A percentile compares a stretch with the other conserved stretches of the same genome.
phyloP scores from a whole-genome alignment of 2,329 filamentous ascomycete genomes.

The Scedosporium apiospermum region DNA sequence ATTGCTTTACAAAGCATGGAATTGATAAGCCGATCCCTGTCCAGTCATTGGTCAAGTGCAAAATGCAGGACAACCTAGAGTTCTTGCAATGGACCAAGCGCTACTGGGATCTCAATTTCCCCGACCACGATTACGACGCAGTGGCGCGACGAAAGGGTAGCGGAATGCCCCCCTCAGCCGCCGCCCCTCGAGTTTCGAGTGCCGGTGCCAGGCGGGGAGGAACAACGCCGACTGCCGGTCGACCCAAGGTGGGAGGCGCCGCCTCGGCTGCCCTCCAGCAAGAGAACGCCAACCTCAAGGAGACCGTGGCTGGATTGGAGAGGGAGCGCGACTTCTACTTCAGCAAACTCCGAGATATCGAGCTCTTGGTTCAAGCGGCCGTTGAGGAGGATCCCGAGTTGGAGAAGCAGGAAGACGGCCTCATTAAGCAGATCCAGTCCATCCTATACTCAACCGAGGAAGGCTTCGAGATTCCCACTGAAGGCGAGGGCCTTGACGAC shows the following conservation, averaged over 20 bases:
- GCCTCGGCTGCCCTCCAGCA: constrained; percentile 62
- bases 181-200: constrained; percentile 38
- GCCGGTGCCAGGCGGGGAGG: constrained; percentile 38
- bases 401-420: constrained; percentile 84
- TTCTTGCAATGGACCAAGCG: constrained; percentile 95
- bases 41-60: constrained; percentile 86
- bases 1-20: constrained; percentile 73
- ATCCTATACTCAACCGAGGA: constrained; percentile 97
- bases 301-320: constrained; percentile 90
- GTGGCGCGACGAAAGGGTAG: constrained; percentile 74
- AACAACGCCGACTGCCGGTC: constrained; percentile 47
- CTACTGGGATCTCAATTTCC: constrained; percentile 98
- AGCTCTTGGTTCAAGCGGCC: constrained; percentile 85
- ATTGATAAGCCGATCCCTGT: constrained; percentile 88
- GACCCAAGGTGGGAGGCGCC: constrained; percentile 33
- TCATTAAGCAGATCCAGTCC: constrained; percentile 91
- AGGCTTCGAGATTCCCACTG: constrained; percentile 81
- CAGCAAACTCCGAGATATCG: constrained; percentile 94
- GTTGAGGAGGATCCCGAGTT: constrained; percentile 87
- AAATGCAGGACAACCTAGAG: constrained; percentile 99
- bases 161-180: constrained; percentile 42
- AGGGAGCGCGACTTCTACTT: constrained; percentile 99
- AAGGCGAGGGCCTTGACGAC: constrained; percentile 62
- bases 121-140: constrained; percentile 93
- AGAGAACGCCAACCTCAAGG: constrained; percentile 84